Base-by-base conservation (phyloP, 2,329 filamentous ascomycete species). In the Fusarium gaditjirri region DNA sequence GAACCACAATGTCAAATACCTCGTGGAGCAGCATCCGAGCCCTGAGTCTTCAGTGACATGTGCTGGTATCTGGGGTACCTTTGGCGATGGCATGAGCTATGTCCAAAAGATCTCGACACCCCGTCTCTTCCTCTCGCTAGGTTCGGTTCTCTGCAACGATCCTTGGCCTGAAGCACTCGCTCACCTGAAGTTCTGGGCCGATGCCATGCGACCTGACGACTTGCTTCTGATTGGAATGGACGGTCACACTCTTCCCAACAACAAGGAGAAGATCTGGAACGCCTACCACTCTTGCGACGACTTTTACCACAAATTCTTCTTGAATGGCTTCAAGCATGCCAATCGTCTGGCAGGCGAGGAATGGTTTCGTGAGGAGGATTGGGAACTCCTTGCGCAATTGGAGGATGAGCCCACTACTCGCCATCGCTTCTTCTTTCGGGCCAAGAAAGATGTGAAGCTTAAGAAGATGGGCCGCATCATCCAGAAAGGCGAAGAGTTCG, bases 101-200 rank as follows among this genome's bases (percentile, higher is more conserved):
- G 76, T 81, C 39, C 65, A 76, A 42, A 63, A 71, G 12, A 78
- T 83, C 35, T 53, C 71, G n/a, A 71, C 76, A 4, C 80, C 78
- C 4, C 77, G 81, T 19, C 68, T 83, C n/a, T 82, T 83, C 58
- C 76, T 84, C 12, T 84, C 82, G 1, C 76, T 84, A 6, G 82
- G 82, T 6, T 84, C 82, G 12, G 82, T 84, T 8, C 76, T 84
- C 23, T 84, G 82, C 74, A 84, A 84, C 54, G 82, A 84, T 70
- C 75, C 77, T 13, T 83, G 81, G 80, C 66, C 74, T 5, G 75
- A 77, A 33, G 83, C 82, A 4, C 61, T 83, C 33, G 61, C 68
- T 8, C 78, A 82, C 44, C 75, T 84, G 31, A 79, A 79, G 65
- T 75, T 71, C 46, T 84, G 83, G 83, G 81, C 78, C 14, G 66